Percentiles rank a stretch among this genome's conserved stretches.
Evolutionary conservation across 345 rosid genomes (phyloP).

Genomic region (Eutrema japonicum): DNA sequence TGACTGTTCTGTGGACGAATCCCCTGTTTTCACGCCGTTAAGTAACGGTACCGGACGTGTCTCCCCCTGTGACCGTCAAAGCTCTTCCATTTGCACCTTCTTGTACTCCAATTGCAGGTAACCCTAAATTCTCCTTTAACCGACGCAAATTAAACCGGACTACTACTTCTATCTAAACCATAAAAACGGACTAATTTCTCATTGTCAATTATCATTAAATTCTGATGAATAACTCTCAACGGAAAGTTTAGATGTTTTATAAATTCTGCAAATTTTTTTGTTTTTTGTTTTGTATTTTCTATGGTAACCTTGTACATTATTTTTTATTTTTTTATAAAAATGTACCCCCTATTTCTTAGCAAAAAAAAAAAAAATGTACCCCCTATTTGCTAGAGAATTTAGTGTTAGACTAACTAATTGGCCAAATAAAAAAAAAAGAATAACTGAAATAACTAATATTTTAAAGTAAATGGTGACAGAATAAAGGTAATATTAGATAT

Average conservation of each 20-base stretch:
- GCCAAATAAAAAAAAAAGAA: too few species aligned
- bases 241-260: too few species aligned
- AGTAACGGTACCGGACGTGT: slow-evolving; percentile 44
- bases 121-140: background rate
- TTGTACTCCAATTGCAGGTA: slow-evolving; percentile 60
- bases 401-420: too few species aligned
- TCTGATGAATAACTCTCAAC: too few species aligned
- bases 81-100: slow-evolving; percentile 80
- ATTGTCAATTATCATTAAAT: background rate
- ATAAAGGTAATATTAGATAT: background rate
- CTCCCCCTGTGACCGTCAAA: slow-evolving; percentile 70
- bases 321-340: too few species aligned
- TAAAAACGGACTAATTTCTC: background rate
- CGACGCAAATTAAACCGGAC: slow-evolving; percentile 23
- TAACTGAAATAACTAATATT: too few species aligned
- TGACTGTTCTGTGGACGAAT: slow-evolving; percentile 66
- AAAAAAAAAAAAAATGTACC: too few species aligned
- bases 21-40: slow-evolving; percentile 58
- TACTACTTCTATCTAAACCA: slow-evolving; percentile 14
- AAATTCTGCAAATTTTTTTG: too few species aligned
- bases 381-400: too few species aligned
- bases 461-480: background rate
- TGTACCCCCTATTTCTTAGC: too few species aligned
- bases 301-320: background rate
- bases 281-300: too few species aligned